A percentile compares a stretch with the other conserved stretches of the same genome.
These are phyloP conservation scores for Aspergillus leporis DNA, from an alignment of 495 filamentous ascomycete species.

Conservation along the genomic window DNA sequence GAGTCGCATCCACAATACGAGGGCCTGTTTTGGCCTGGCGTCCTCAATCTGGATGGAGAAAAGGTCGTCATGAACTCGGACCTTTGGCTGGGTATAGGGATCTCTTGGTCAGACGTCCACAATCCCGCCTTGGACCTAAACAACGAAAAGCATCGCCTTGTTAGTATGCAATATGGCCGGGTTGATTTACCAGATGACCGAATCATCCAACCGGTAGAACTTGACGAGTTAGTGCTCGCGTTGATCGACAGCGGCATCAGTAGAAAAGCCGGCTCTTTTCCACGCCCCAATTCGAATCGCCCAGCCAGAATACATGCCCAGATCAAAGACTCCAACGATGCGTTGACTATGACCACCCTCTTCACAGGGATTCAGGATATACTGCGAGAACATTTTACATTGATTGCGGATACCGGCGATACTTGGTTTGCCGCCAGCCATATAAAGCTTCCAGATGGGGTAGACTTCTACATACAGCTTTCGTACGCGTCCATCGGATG, in stretches of 20 bases:
- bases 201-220: background rate
- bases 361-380: slow-evolving; percentile 6
- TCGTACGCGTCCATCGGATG: slow-evolving; percentile 20
- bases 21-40: slow-evolving; percentile 12
- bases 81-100: slow-evolving; percentile 16
- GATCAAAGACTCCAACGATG: background rate
- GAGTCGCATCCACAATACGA: slow-evolving; percentile 20
- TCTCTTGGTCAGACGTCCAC: slow-evolving; percentile 15
- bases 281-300: background rate
- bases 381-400: background rate
- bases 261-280: background rate
- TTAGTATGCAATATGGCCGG: slow-evolving; percentile 1
- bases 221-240: background rate
- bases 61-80: slow-evolving; percentile 12
- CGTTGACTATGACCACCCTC: background rate
- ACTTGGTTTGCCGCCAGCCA: slow-evolving; percentile 15
- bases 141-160: slow-evolving; percentile 12
- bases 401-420: slow-evolving; percentile 17
- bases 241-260: slow-evolving; percentile 2
- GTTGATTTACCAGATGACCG: background rate
- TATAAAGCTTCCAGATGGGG: slow-evolving; percentile 10
- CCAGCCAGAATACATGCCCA: background rate
- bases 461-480: slow-evolving; percentile 16
- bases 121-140: slow-evolving; percentile 1
- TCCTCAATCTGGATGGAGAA: slow-evolving; percentile 4